Evolutionary conservation across 805 yeast genomes (phyloP).

Genomic region (Suhomyces sp.): DNA sequence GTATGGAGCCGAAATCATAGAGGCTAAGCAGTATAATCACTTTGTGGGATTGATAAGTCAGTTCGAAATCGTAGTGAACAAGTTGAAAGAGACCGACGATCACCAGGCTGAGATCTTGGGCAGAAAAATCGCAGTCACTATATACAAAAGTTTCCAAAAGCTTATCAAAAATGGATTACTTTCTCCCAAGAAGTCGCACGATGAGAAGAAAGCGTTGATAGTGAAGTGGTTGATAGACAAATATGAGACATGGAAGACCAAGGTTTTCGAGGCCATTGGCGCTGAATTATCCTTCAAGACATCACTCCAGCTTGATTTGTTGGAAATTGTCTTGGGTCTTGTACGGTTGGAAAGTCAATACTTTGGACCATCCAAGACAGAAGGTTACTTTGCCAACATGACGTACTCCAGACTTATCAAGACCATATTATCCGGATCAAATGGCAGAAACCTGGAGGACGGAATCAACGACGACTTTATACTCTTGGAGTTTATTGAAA

Average conservation of each 20-base stretch:
- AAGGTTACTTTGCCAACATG: constrained; percentile 62
- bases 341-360: constrained; percentile 53
- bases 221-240: constrained; percentile 61
- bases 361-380: constrained; percentile 46
- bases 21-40: constrained; percentile 55
- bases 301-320: constrained; percentile 49
- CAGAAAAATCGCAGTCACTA: constrained; percentile 39
- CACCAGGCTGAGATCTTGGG: constrained; percentile 28
- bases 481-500: constrained; percentile 54
- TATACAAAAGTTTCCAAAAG: constrained; percentile 49
- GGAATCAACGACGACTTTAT: constrained; percentile 48
- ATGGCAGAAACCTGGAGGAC: constrained; percentile 43
- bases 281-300: constrained; percentile 43
- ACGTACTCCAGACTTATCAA: constrained; percentile 44
- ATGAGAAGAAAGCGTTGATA: constrained; percentile 48
- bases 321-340: constrained; percentile 56
- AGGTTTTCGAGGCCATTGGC: constrained; percentile 42
- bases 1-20: constrained; percentile 29
- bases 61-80: constrained; percentile 23
- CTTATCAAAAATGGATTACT: constrained; percentile 45
- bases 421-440: constrained; percentile 24
- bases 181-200: constrained; percentile 27
- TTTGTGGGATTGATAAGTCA: constrained; percentile 46
- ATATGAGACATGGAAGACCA: constrained; percentile 52
- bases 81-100: constrained; percentile 15